Evolutionary conservation across 169 alveolate genomes (phyloP).

Genomic region (Eimeria falciformis): DNA sequence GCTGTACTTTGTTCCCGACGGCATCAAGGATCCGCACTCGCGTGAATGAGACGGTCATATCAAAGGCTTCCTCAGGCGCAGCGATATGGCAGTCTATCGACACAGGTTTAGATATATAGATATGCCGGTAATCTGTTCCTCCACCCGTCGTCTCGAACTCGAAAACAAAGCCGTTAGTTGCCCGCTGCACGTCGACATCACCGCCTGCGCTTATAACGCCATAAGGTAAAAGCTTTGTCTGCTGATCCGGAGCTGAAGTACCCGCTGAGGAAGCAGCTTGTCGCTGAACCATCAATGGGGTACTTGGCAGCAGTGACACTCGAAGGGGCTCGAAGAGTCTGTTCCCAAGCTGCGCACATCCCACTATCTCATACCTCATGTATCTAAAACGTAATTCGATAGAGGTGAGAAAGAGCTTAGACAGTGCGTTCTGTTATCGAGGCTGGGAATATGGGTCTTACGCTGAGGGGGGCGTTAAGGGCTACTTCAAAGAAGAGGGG

Average conservation of each 20-base stretch:
- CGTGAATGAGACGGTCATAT: conserved; percentile 9
- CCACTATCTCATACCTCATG: too few relatives aligned
- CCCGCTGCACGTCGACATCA: conserved; percentile 61
- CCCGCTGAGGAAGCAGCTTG: conserved; percentile 4
- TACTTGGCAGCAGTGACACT: conserved; percentile 34
- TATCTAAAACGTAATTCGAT: too few relatives aligned
- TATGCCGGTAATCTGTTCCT: conserved; percentile 39
- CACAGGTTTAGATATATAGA: conserved; percentile 66
- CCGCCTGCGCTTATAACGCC: conserved; percentile 55
- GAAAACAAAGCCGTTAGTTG: conserved; percentile 42
- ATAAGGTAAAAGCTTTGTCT: neutral
- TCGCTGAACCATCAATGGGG: neutral
- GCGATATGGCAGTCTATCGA: conserved; percentile 22
- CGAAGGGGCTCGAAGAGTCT: conserved; percentile 71
- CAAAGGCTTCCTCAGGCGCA: conserved; percentile 48
- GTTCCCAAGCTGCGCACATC: conserved; percentile 60
- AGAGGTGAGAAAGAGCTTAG: too few relatives aligned
- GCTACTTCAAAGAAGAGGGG: conserved; percentile 74
- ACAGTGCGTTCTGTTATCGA: too few relatives aligned
- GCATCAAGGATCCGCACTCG: conserved; percentile 54
- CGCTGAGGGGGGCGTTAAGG: conserved; percentile 69
- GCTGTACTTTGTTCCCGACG: conserved; percentile 45
- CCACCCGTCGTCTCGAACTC: conserved; percentile 65
- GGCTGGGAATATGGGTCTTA: neutral
- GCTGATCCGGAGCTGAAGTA: neutral